phyloP scores from a whole-genome alignment of 2,329 filamentous ascomycete species.

The Neospermospora avenae region DNA sequence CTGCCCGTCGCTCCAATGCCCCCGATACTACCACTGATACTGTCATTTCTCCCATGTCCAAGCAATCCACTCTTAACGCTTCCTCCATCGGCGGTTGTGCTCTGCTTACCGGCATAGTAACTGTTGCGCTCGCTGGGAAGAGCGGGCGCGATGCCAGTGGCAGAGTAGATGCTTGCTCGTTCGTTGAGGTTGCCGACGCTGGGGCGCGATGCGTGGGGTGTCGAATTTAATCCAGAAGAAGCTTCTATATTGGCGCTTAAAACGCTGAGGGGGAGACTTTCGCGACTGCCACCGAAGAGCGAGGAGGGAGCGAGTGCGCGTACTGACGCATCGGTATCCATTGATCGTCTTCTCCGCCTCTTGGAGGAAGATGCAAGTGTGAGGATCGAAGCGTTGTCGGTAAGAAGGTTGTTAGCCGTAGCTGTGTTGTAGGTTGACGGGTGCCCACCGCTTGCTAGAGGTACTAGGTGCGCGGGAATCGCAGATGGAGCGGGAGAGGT shows the following conservation, averaged over 20 bases:
- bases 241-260: conserved; percentile 68
- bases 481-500: conserved; percentile 64
- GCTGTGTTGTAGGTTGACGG: conserved; percentile 74
- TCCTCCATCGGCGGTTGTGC: conserved; percentile 60
- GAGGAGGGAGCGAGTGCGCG: conserved; percentile 80
- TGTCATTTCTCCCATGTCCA: conserved; percentile 78
- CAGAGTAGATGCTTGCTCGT: conserved; percentile 78
- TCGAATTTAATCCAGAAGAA: conserved; percentile 41
- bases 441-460: conserved; percentile 44
- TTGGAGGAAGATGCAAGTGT: conserved; percentile 82
- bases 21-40: conserved; percentile 72
- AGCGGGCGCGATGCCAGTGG: conserved; percentile 63
- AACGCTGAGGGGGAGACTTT: conserved; percentile 75
- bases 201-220: conserved; percentile 51
- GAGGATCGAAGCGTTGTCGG: conserved; percentile 82
- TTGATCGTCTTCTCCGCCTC: conserved; percentile 69
- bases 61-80: conserved; percentile 75
- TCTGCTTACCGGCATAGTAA: conserved; percentile 62
- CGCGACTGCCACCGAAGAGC: conserved; percentile 76
- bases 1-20: conserved; percentile 50
- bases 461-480: conserved; percentile 66
- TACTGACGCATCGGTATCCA: conserved; percentile 83
- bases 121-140: conserved; percentile 76
- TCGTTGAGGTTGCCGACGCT: conserved; percentile 47
- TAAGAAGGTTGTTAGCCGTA: conserved; percentile 77